Base-by-base conservation (phyloP, 768 basidiomycete species). In the Chiua virens region DNA sequence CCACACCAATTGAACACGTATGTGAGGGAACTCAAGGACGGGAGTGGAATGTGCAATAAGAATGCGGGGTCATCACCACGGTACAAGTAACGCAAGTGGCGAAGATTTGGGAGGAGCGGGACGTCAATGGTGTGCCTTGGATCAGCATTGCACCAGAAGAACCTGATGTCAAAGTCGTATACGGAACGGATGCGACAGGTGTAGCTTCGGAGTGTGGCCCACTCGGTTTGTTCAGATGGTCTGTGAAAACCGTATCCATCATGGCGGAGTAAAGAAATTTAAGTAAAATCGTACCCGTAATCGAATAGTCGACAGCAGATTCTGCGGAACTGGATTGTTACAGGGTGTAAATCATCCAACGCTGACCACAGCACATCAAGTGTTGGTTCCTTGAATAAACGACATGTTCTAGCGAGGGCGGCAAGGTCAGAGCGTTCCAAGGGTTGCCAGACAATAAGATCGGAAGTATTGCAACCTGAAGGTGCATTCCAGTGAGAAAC, bases 91-190 rank as follows among this genome's bases (percentile, higher is more conserved):
- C 6, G 30, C 21, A 57, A 37, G 28, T 37, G 27, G 8, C 34
- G 45, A 47, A 57, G 53, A 27, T 44, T 52, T 4, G 50, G 47
- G 28, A 52, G 43, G 22, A 55, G 46, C 4, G 50, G 23, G 2
- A n/a, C n/a, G n/a, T n/a, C n/a, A n/a, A n/a, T n/a, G n/a, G n/a
- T n/a, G n/a, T n/a, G n/a, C n/a, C n/a, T n/a, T n/a, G 7, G 22
- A 34, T 36, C 10, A 11, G 7, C 11, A 1, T 3, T 5, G 30
- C 30, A n/a, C n/a, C n/a, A n/a, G n/a, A n/a, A n/a, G n/a, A n/a
- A n/a, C n/a, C n/a, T n/a, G n/a, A n/a, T 14, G 2, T 13, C 10
- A 30, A 30, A 14, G 30, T 30, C 5, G 2, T 14, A 3, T 14
- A 30, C 5, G 13, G 30, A 30, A 5, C 11, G 30, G 2, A 14